Conservation (phyloP, 2,329 filamentous ascomycete species). For the Hymenoscyphus scutula region DNA sequence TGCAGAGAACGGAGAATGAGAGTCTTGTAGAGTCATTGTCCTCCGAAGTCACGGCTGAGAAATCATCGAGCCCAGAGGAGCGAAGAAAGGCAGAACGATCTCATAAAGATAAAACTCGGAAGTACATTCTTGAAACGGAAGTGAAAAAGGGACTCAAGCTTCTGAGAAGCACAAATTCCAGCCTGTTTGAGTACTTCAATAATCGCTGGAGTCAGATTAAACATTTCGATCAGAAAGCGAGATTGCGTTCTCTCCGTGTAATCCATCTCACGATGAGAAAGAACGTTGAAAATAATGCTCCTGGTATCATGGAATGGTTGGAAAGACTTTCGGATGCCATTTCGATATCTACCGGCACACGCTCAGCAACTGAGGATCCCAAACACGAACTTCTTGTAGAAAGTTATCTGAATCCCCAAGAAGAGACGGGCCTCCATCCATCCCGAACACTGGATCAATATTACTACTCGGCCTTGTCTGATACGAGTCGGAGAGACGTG, state of each 20-base stretch:
- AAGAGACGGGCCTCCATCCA: background rate
- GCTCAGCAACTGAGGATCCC: background rate
- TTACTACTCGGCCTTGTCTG: background rate
- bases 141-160: background rate
- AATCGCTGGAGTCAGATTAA: background rate
- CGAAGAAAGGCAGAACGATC: background rate
- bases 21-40: background rate
- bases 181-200: background rate
- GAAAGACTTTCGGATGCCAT: background rate
- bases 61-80: background rate
- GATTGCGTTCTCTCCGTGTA: background rate
- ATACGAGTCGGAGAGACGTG: background rate
- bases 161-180: background rate
- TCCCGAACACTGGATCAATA: slow-evolving; percentile 4
- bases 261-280: background rate
- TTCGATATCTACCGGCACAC: background rate
- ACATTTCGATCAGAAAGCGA: background rate
- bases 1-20: background rate
- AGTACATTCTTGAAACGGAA: background rate
- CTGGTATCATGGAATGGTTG: background rate
- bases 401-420: background rate
- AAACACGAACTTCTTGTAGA: background rate
- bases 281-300: background rate
- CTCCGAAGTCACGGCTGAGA: background rate
- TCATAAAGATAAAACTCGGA: background rate